Evolutionary conservation across 2,329 filamentous ascomycete genomes (phyloP), one percentile per base, ranked within the genome.

Genomic region (Neopestalotiopsis rosae): DNA sequence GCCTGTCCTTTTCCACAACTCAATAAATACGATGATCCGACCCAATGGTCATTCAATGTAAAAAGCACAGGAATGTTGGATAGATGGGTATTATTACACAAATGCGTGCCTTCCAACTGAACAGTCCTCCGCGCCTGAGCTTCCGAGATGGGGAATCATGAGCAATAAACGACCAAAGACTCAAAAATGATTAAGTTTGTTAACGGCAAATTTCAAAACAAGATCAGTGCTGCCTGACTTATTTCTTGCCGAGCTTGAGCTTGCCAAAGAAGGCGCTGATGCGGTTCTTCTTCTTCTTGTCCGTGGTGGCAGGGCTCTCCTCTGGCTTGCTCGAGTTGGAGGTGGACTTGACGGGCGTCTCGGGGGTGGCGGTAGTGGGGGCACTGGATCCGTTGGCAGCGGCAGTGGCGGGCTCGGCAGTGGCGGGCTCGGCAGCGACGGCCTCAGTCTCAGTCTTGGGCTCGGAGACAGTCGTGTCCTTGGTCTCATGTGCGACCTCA

Each of bases 221-320:
- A 59, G 32, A 38, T 20, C 10, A 64, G 17, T 14, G 5, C 24
- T 10, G 10, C 34, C 17, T 9, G 17, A 5, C 38, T 57, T 68
- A 68, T 38, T 69, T 65, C 65, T 59, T 59, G 45, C 14, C 45
- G 24, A 65, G 40, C 68, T 66, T 69, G 42, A 71, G 57, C 68
- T 71, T 71, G 57, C 57, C 52, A 73, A 85, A 84, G 71, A 84
- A 79, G 28, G 78, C 79, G 72, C 83, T 85, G 38, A 81, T 69
- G 38, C 82, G 76, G 71, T 80, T 79, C 76, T 83, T 82, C 74
- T 82, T 84, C 78, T 85, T 86, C 75, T 82, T 68, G 6, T 70
- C 69, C 24, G 52, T 20, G 52, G 66, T 83, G 24, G 81, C 79
- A 62, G 80, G 79, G 71, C 77, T 77, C 14, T 72, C 73, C 40